Conservation (phyloP, 2,329 filamentous ascomycete species). For the Botrytis tulipae region DNA sequence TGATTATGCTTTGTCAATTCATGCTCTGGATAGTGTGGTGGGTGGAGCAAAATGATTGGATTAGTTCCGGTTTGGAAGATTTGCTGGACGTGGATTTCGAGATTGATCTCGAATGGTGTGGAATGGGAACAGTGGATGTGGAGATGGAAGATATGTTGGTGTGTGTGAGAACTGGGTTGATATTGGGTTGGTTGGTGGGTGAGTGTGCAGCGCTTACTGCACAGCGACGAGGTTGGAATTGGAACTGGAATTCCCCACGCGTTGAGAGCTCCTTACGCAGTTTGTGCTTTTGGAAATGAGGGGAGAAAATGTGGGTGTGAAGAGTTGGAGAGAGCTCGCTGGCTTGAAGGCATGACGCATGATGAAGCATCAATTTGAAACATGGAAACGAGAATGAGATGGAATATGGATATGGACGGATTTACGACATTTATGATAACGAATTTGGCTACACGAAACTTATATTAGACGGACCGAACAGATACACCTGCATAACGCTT, state of each 20-base stretch:
- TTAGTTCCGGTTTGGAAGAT: background rate
- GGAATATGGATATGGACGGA: background rate
- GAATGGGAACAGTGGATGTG: background rate
- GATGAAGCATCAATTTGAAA: conserved; percentile 1
- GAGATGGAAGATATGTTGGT: conserved; percentile 6
- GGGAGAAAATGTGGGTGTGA: background rate
- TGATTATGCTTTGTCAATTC: conserved; percentile 18
- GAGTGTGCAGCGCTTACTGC: conserved; percentile 7
- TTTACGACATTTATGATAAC: conserved; percentile 7
- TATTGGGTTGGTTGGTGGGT: conserved; percentile 14
- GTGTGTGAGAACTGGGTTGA: conserved; percentile 3
- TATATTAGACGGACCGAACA: background rate
- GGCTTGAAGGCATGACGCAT: conserved; percentile 4
- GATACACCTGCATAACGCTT: conserved; percentile 2
- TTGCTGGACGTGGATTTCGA: background rate
- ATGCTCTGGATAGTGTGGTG: conserved; percentile 16
- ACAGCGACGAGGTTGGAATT: background rate
- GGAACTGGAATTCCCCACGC: background rate
- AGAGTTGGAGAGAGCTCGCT: background rate
- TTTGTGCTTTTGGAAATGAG: conserved; percentile 3
- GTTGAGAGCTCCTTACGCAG: background rate
- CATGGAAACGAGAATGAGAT: background rate
- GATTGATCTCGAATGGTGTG: conserved; percentile 8
- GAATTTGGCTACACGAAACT: background rate
- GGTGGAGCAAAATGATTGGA: conserved; percentile 12